These are phyloP conservation scores for Ascochyta pisi DNA, from an alignment of 2,329 filamentous ascomycete species.

Conservation along the genomic window DNA sequence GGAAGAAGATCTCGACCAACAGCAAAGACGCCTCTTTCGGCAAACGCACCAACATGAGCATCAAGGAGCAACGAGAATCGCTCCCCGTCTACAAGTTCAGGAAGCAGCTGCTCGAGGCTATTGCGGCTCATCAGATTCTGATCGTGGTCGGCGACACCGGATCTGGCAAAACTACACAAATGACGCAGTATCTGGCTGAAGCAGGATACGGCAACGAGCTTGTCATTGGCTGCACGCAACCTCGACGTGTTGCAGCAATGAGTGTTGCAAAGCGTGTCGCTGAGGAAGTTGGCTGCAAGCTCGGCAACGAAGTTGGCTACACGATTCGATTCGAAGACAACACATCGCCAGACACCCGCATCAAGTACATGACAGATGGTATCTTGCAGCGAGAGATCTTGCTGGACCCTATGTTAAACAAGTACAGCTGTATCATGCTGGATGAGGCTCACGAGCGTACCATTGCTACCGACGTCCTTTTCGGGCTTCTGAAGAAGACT, in stretches of 20 bases:
- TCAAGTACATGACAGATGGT: constrained; percentile 99
- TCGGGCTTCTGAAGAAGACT: constrained; percentile 94
- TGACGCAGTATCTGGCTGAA: constrained; percentile 95
- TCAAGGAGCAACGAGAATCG: constrained; percentile 91
- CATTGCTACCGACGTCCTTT: constrained; percentile 94
- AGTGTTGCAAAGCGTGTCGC: constrained; percentile 98
- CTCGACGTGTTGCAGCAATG: constrained; percentile 97
- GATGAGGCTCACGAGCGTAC: constrained; percentile 99
- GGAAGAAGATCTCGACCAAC: constrained; percentile 83
- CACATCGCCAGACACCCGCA: constrained; percentile 83
- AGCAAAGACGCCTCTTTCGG: constrained; percentile 83
- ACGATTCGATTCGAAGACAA: constrained; percentile 98
- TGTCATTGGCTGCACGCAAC: constrained; percentile 95
- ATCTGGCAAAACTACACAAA: constrained; percentile 94
- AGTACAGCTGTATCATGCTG: constrained; percentile 97
- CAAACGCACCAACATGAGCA: constrained; percentile 87
- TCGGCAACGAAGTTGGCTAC: constrained; percentile 96
- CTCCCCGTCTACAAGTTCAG: constrained; percentile 91
- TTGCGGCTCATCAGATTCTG: constrained; percentile 85
- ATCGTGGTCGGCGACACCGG: constrained; percentile 98
- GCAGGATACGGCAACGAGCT: constrained; percentile 86
- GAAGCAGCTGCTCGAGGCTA: constrained; percentile 83
- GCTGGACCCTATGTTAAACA: constrained; percentile 88
- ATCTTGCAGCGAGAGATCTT: constrained; percentile 97
- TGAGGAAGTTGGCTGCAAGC: constrained; percentile 90